These are phyloP conservation scores for Spatholobus suberectus DNA, from an alignment of 306 rosid genomes.

Conservation along the genomic window DNA sequence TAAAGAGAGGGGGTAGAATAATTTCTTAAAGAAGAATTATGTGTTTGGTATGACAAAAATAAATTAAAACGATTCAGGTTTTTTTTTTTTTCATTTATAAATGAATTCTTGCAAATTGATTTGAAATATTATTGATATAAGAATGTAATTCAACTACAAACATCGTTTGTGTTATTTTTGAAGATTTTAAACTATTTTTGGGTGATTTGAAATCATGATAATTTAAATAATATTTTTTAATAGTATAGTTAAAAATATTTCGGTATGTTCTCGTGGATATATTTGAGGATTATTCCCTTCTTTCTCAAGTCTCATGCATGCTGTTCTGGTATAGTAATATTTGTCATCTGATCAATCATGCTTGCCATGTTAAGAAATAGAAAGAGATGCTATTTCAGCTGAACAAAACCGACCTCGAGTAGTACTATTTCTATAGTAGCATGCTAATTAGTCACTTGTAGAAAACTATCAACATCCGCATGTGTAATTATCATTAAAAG, in stretches of 20 bases:
- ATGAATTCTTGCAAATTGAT: background rate
- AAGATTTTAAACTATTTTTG: background rate
- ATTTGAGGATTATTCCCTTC: background rate
- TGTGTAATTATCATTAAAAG: background rate
- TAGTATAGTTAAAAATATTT: background rate
- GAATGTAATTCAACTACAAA: background rate
- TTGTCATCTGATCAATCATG: background rate
- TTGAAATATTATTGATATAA: background rate
- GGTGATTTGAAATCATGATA: background rate
- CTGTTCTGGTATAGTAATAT: background rate
- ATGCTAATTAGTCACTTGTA: background rate
- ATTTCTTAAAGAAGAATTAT: background rate
- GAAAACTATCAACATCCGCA: background rate
- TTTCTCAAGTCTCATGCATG: background rate
- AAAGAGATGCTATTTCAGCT: background rate
- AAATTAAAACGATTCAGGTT: background rate
- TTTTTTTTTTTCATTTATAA: background rate
- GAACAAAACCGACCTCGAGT: background rate
- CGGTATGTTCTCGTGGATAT: background rate
- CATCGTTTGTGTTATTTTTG: background rate
- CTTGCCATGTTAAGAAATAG: background rate
- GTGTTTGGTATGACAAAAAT: background rate
- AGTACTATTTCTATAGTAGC: background rate
- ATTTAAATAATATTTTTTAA: background rate
- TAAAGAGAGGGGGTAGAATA: background rate